Conservation (phyloP, 495 filamentous ascomycete genomes). For the Penicillium mononematosum region DNA sequence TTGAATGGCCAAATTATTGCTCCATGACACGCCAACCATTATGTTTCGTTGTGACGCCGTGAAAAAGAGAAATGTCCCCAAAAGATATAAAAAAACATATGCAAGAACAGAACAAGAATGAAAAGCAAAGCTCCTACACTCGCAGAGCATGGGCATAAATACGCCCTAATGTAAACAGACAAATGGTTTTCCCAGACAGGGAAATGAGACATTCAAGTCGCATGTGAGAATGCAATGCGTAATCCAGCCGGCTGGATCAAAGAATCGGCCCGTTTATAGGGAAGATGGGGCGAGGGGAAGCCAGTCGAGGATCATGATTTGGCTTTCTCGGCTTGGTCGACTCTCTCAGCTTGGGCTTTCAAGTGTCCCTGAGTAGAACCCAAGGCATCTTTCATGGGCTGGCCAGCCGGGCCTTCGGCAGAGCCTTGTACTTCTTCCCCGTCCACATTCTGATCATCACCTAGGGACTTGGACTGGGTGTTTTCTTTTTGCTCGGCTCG, state of each 20-base stretch:
- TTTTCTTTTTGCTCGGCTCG: conserved; percentile 49
- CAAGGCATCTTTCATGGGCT: conserved; percentile 16
- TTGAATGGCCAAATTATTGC: conserved; percentile 9
- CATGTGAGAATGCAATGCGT: conserved; percentile 5
- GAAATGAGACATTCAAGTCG: background rate
- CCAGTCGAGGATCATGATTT: background rate
- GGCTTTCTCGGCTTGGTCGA: background rate
- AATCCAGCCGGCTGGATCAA: conserved; percentile 4
- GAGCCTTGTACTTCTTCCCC: conserved; percentile 16
- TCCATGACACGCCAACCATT: conserved; percentile 2
- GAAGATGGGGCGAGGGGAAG: background rate
- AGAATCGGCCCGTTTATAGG: background rate
- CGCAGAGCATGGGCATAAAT: conserved; percentile 12
- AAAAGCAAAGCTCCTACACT: conserved; percentile 12
- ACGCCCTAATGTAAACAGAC: background rate
- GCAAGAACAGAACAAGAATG: conserved; percentile 8
- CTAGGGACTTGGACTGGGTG: conserved; percentile 10
- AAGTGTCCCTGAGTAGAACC: conserved; percentile 10
- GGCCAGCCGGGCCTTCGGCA: conserved; percentile 17
- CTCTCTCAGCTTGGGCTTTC: background rate
- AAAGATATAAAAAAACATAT: conserved; percentile 8
- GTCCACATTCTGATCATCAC: conserved; percentile 1
- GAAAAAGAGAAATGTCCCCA: conserved; percentile 2
- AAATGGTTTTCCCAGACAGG: background rate
- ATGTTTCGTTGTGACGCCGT: conserved; percentile 4